Base-by-base conservation (phyloP, 495 filamentous ascomycete genomes). In the Parathielavia hyrcaniae region DNA sequence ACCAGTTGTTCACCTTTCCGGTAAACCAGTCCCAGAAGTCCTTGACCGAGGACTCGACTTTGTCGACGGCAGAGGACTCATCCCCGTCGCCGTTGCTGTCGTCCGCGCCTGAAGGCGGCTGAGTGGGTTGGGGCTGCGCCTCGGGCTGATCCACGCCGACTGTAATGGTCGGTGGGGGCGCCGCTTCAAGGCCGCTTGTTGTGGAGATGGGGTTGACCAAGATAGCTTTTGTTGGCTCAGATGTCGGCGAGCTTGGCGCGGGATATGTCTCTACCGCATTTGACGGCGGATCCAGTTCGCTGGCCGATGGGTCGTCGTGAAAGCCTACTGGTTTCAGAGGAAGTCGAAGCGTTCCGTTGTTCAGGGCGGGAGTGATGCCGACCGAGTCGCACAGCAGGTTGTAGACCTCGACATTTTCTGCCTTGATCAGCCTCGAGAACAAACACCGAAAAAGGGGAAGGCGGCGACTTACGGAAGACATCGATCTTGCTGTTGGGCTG, bases 321-420 rank as follows among this genome's bases (percentile, higher is more conserved):
- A 86, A 70, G 0, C 86, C 89, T 4, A 85, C 67, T 5, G 88
- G 77, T 64, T 81, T 80, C 23, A 97, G 69, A 13, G 88, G 88
- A 0, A 96, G 79, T 19, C 87, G 84, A 19, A 96, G 67, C 0
- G 91, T 96, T n/a, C 91, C 91, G 66, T 96, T 96, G 66, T 91
- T 93, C 0, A 87, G 79, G 26, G 75, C 77, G 0, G 86, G 85
- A 8, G 67, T 61, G 50, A 96, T 73, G 7, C 84, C 85, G 35
- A 97, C 67, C 1, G 86, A 87, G 64, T 95, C 89, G 64, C 91
- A 97, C 35, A 99, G 69, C 50, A 97, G 88, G 62, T 96, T 95
- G 67, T 97, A 97, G 1, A 99, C 89, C 62, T 99, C 91, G 55
- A 79, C 88, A 59, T 99, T 99, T 81, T 93, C 86, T 90, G 65